Evolutionary conservation across 805 yeast genomes (phyloP).

Genomic region (Candida ovalis): DNA sequence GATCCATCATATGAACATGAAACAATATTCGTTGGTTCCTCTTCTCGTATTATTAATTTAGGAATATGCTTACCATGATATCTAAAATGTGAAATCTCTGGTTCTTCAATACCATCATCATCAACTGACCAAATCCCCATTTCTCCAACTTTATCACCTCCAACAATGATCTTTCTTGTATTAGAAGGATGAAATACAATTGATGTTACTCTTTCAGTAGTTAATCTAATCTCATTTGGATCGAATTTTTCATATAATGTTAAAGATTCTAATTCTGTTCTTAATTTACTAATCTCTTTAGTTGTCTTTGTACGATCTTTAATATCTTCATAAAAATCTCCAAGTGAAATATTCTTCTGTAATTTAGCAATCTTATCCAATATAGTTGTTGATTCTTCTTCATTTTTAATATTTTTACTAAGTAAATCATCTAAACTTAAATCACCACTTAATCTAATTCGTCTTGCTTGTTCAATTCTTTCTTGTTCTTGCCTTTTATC

Average conservation of each 20-base stretch:
- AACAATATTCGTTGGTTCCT: conserved; percentile 48
- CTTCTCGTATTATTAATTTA: conserved; percentile 46
- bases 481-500: conserved; percentile 34
- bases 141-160: conserved; percentile 87
- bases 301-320: conserved; percentile 33
- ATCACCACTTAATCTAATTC: conserved; percentile 62
- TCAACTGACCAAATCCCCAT: conserved; percentile 86
- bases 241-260: conserved; percentile 52
- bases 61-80: conserved; percentile 77
- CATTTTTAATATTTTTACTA: conserved; percentile 24
- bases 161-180: conserved; percentile 61
- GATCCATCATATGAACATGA: conserved; percentile 89
- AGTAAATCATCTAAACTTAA: conserved; percentile 55
- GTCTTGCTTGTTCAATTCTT: conserved; percentile 43
- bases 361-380: conserved; percentile 33
- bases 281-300: conserved; percentile 40
- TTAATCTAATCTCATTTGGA: conserved; percentile 68
- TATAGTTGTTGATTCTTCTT: conserved; percentile 24
- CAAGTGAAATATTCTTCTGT: conserved; percentile 58
- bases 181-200: conserved; percentile 73
- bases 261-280: conserved; percentile 53
- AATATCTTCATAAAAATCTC: conserved; percentile 63
- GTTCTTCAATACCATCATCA: conserved; percentile 35
- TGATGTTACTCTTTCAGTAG: conserved; percentile 69
- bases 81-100: conserved; percentile 59